Evolutionary conservation across 805 yeast genomes (phyloP).

Genomic region (Hanseniaspora opuntiae): DNA sequence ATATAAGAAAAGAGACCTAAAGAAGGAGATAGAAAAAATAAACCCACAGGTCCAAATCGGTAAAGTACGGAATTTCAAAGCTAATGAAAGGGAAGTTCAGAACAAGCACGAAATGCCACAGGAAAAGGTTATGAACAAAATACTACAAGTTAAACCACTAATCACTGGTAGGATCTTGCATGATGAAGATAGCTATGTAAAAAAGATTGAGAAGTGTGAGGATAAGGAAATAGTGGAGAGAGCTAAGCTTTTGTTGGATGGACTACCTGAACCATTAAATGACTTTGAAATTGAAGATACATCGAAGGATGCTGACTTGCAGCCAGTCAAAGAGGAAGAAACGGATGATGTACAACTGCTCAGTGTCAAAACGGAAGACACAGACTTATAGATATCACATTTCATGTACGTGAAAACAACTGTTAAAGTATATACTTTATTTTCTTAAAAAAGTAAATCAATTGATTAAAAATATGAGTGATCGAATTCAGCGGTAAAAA

Average conservation of each 20-base stretch:
- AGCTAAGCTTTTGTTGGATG: conserved; percentile 19
- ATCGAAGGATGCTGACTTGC: neutral
- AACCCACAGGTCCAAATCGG: conserved; percentile 8
- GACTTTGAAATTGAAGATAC: conserved; percentile 32
- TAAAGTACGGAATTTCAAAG: neutral
- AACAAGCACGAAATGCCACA: neutral
- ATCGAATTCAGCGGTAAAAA: too few species aligned
- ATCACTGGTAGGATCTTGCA: conserved; percentile 3
- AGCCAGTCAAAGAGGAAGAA: neutral
- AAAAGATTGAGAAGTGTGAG: neutral
- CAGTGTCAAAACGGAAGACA: neutral
- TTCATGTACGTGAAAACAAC: neutral
- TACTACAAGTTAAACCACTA: neutral
- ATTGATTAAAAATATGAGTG: too few species aligned
- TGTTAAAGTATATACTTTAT: neutral
- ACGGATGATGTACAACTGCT: neutral
- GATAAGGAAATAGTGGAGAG: neutral
- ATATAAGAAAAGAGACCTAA: conserved; percentile 7
- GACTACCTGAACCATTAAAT: conserved; percentile 32
- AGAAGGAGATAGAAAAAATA: conserved; percentile 13
- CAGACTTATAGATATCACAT: neutral
- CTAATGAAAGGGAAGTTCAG: neutral
- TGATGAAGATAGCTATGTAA: neutral
- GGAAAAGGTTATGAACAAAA: conserved; percentile 9
- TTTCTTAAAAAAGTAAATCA: neutral